These are phyloP conservation scores for Drechslerella dactyloides DNA, from an alignment of 2,329 filamentous ascomycete species.

Conservation along the genomic window DNA sequence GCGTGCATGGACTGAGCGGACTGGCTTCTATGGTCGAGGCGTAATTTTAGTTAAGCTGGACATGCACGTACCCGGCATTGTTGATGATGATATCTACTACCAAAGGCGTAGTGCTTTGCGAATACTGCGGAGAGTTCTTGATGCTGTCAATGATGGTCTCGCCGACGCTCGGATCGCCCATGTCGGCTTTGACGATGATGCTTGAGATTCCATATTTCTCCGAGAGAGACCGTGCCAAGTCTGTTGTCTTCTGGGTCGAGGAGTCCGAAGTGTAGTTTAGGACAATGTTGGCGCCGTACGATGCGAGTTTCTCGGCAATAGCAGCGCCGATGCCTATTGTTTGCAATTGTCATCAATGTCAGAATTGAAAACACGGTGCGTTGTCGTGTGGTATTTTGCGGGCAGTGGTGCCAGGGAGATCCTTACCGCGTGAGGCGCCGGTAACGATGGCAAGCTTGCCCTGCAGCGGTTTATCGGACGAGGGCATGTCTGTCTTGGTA, in stretches of 20 bases:
- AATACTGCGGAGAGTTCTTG: constrained; percentile 64
- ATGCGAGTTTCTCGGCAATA: constrained; percentile 72
- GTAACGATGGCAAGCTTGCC: constrained; percentile 81
- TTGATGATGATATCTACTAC: constrained; percentile 85
- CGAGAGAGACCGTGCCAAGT: constrained; percentile 66
- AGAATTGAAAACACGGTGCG: not conserved
- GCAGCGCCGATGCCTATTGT: constrained; percentile 73
- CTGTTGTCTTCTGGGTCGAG: constrained; percentile 63
- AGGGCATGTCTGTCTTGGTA: constrained; percentile 12
- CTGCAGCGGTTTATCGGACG: constrained; percentile 61
- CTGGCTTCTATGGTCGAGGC: no score
- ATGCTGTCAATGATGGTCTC: constrained; percentile 27
- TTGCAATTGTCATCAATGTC: not conserved
- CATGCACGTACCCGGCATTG: constrained; percentile 69
- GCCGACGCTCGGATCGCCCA: constrained; percentile 59
- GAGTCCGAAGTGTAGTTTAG: constrained; percentile 74
- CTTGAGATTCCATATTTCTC: constrained; percentile 67
- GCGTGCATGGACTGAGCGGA: no score
- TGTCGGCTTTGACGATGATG: constrained; percentile 72
- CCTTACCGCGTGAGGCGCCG: constrained; percentile 75
- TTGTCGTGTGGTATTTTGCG: constrained; percentile 32
- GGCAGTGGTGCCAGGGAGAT: no score
- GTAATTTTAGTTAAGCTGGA: no score
- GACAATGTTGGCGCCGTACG: constrained; percentile 72
- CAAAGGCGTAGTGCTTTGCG: constrained; percentile 59